Conservation (phyloP, 2,329 filamentous ascomycete genomes). For the Penicillium italicum region DNA sequence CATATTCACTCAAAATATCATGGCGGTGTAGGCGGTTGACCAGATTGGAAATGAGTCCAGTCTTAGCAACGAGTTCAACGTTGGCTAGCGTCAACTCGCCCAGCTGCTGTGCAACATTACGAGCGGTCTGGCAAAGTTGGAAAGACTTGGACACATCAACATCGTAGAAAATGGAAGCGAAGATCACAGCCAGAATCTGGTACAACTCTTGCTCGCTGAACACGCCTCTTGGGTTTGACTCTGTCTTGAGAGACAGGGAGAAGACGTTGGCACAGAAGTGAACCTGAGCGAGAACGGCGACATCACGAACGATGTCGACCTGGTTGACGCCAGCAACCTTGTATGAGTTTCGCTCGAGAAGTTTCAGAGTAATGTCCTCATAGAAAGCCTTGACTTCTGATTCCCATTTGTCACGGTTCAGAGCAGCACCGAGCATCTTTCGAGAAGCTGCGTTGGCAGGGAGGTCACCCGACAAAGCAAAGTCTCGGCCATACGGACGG, state of each 20-base stretch:
- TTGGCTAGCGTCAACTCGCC: conserved; percentile 50
- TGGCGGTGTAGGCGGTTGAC: conserved; percentile 41
- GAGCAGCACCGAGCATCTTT: conserved; percentile 41
- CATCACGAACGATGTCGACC: conserved; percentile 49
- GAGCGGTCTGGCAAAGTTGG: conserved; percentile 49
- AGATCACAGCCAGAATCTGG: conserved; percentile 51
- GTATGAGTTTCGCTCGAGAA: conserved; percentile 46
- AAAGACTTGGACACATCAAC: conserved; percentile 53
- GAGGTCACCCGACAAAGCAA: conserved; percentile 49
- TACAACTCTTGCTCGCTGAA: conserved; percentile 55
- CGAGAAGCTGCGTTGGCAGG: conserved; percentile 42
- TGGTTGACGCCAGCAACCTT: conserved; percentile 45
- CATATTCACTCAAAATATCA: conserved; percentile 50
- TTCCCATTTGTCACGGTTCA: conserved; percentile 48
- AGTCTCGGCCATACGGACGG: conserved; percentile 43
- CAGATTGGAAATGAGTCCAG: conserved; percentile 41
- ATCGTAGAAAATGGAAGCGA: conserved; percentile 55
- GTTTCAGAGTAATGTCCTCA: conserved; percentile 45
- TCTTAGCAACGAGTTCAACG: conserved; percentile 45
- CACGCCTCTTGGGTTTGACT: conserved; percentile 48
- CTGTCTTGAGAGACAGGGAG: conserved; percentile 54
- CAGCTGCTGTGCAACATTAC: conserved; percentile 47
- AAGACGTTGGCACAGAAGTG: conserved; percentile 56
- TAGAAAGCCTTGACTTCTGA: conserved; percentile 48
- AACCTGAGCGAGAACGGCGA: conserved; percentile 53